Base-by-base conservation (phyloP, 257 asterid species). In the Fraxinus americana region DNA sequence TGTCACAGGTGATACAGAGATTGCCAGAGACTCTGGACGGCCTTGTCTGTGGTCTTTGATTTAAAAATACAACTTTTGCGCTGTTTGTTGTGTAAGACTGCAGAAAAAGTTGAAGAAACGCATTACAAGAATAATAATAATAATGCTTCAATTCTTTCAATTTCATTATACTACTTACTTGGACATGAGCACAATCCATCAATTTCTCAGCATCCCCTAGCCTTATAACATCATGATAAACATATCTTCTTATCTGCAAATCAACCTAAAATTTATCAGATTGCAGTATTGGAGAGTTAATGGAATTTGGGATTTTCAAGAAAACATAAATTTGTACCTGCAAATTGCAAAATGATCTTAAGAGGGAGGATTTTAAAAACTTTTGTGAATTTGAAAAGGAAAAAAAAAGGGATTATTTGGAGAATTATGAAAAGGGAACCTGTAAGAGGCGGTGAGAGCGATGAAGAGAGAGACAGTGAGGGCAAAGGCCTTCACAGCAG, bases 401-500 rank as follows among this genome's bases (percentile, higher is more conserved):
- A 38, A 32, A 32, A 41, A 32, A 4, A 72, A 10, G 16, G 4
- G 14, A 2, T 10, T 2, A 10, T 43, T 11, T 2, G 17, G 14
- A 43, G 4, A 61, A 68, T 74, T 6, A 36, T 13, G 21, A 2
- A 21, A 21, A 66, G 32, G 5, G 45, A 19, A 88, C 97, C 95
- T 92, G 94, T 19, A 94, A 75, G 48, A 90, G 92, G 63, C 92
- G 88, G 77, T 94, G 99, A 73, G 92, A 87, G 73, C 75, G 78
- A 35, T 92, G 99, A 67, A 54, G 41, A 13, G 57, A 0, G 6
- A 86, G 72, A 78, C 99, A 92, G 45, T 85, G 90, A 48, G 90
- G 90, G 86, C 98, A 94, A 72, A 93, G 80, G 6, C 91, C 89
- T 19, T 84, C 88, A 61, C 89, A 87, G 73, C 99, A 92, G 80